Evolutionary conservation across 2,329 filamentous ascomycete species (phyloP).

Genomic region (Phyllosticta citribraziliensis): DNA sequence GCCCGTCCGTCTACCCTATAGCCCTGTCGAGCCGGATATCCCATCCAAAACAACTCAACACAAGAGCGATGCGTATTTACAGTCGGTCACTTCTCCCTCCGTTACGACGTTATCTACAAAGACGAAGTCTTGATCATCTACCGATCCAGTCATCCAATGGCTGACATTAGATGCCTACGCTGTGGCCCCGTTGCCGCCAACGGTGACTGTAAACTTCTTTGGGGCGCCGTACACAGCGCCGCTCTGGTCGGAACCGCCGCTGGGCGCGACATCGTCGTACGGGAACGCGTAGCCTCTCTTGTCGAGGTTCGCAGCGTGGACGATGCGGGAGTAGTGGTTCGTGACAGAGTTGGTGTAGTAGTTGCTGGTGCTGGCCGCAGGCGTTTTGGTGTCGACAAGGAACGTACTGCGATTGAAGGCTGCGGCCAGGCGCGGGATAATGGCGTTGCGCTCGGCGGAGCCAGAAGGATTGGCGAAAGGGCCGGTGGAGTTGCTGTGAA

Average conservation of each 20-base stretch:
- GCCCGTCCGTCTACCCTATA: not conserved
- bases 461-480: constrained; percentile 42
- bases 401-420: constrained; percentile 68
- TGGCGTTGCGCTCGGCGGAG: constrained; percentile 39
- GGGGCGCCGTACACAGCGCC: constrained; percentile 42
- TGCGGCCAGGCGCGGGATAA: constrained; percentile 64
- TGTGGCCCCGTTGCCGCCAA: constrained; percentile 30
- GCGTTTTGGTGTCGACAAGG: constrained; percentile 34
- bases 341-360: constrained; percentile 31
- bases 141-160: not conserved
- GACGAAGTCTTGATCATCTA: too few species aligned
- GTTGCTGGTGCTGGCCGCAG: constrained; percentile 23
- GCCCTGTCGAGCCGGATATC: not conserved
- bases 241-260: constrained; percentile 45
- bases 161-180: not conserved
- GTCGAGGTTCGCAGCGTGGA: constrained; percentile 52
- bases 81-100: not conserved
- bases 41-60: not conserved
- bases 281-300: constrained; percentile 54
- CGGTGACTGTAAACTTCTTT: constrained; percentile 35
- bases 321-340: constrained; percentile 50
- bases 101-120: too few species aligned
- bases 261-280: constrained; percentile 57
- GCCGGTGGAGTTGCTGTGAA: constrained; percentile 40
- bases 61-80: not conserved